phyloP scores from a whole-genome alignment of 768 basidiomycete species.

The Boletus vermiculosoides region DNA sequence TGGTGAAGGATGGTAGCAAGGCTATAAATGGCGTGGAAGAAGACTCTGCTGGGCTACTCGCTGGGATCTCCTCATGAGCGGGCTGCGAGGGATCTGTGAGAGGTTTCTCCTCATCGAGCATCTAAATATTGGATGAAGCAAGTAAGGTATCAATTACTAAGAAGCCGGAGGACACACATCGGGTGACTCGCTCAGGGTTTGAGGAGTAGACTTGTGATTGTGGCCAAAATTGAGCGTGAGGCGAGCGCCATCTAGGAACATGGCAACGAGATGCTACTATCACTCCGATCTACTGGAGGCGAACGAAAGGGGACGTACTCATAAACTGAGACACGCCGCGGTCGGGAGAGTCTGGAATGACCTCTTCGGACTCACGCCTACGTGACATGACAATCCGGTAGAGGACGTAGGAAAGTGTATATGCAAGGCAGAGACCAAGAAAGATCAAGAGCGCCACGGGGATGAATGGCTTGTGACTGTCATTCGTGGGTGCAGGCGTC shows the following conservation, averaged over 20 bases:
- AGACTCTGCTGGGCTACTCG: constrained; percentile 11
- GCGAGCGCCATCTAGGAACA: constrained; percentile 22
- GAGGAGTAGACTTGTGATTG: neutral
- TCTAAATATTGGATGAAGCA: constrained; percentile 4
- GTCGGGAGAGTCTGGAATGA: constrained; percentile 21
- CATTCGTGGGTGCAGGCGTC: neutral
- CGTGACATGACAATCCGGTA: constrained; percentile 26
- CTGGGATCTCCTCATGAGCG: constrained; percentile 2
- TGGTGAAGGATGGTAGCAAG: constrained; percentile 16
- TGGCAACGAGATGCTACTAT: neutral
- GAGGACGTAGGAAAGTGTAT: constrained; percentile 27
- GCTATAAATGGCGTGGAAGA: constrained; percentile 15
- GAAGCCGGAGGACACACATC: constrained; percentile 12
- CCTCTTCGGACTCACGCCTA: constrained; percentile 11
- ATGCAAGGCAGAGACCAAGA: constrained; percentile 27
- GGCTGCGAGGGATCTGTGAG: constrained; percentile 6
- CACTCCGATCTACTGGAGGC: neutral
- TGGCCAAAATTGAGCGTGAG: constrained; percentile 23
- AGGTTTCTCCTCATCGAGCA: constrained; percentile 18
- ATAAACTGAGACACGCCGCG: constrained; percentile 28
- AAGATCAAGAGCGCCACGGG: constrained; percentile 23
- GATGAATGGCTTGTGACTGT: constrained; percentile 9
- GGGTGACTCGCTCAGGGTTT: neutral
- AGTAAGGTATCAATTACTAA: neutral
- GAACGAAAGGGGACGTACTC: constrained; percentile 17